These are phyloP conservation scores for Toxicodendron radicans DNA, from an alignment of 345 rosid species.

Conservation along the genomic window DNA sequence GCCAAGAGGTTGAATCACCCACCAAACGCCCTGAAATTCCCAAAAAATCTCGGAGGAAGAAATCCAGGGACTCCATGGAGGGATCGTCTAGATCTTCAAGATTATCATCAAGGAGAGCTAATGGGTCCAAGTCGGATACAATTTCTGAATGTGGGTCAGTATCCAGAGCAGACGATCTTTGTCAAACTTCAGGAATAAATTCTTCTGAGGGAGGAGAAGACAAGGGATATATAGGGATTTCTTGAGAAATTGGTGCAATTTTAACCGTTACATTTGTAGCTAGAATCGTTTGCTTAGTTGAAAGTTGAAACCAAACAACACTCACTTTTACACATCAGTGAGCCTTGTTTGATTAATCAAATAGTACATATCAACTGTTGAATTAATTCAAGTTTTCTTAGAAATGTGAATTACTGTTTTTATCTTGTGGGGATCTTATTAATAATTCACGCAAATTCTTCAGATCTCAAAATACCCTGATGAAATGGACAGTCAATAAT, in stretches of 20 bases:
- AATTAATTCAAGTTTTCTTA: background rate
- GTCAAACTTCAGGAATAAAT: constrained; percentile 13
- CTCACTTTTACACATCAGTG: background rate
- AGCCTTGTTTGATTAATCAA: constrained; percentile 10
- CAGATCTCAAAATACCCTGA: background rate
- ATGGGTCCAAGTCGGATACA: constrained; percentile 20
- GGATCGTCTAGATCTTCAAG: constrained; percentile 38
- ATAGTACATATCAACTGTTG: constrained; percentile 10
- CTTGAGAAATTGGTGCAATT: constrained; percentile 11
- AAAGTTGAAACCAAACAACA: constrained; percentile 14
- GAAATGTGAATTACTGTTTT: background rate
- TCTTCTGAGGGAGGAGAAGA: constrained; percentile 24
- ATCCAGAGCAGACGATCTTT: constrained; percentile 23
- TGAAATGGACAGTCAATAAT: constrained; percentile 2
- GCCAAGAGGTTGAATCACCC: constrained; percentile 20
- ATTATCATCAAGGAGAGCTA: constrained; percentile 26
- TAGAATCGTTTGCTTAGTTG: constrained; percentile 30
- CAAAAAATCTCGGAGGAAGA: constrained; percentile 53
- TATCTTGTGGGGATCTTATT: background rate
- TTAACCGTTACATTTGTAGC: constrained; percentile 16
- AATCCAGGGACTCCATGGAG: constrained; percentile 39
- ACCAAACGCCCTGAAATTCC: constrained; percentile 29
- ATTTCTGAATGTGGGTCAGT: constrained; percentile 41
- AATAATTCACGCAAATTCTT: background rate
- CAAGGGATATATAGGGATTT: constrained; percentile 13